A percentile compares a stretch with the other conserved stretches of the same genome.
phyloP scores from a whole-genome alignment of 352 stramenopile genomes.

The Phytophthora pseudosyringae region DNA sequence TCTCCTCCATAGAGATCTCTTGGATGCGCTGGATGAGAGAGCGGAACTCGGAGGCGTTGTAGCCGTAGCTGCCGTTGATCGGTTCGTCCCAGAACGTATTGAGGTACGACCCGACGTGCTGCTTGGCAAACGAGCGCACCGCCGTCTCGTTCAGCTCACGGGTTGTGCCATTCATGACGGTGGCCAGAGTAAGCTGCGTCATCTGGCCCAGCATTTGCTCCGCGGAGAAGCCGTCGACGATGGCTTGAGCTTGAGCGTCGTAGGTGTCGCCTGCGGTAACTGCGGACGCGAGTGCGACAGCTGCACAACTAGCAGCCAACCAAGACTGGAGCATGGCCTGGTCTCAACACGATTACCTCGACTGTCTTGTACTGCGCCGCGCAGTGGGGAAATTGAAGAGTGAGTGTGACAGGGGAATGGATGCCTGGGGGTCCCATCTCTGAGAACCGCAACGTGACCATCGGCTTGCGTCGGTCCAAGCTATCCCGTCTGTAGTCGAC shows the following conservation, averaged over 20 bases:
- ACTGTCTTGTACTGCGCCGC: constrained; percentile 2
- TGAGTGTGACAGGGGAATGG: background rate
- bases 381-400: constrained; percentile 19
- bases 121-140: constrained; percentile 51
- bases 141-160: constrained; percentile 55
- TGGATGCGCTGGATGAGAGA: constrained; percentile 74
- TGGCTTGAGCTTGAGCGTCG: constrained; percentile 33
- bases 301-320: background rate
- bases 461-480: too few relatives aligned
- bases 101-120: constrained; percentile 88
- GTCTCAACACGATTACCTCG: background rate
- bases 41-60: constrained; percentile 71
- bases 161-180: constrained; percentile 32
- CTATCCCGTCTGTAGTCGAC: too few relatives aligned
- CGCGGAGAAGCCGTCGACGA: constrained; percentile 31
- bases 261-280: constrained; percentile 10
- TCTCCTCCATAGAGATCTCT: constrained; percentile 56
- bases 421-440: too few relatives aligned
- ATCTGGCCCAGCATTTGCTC: constrained; percentile 81
- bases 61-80: constrained; percentile 40
- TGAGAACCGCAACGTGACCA: too few relatives aligned
- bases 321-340: constrained; percentile 18
- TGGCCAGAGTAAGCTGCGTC: constrained; percentile 82
- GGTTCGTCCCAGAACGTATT: constrained; percentile 68
- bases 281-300: background rate